Evolutionary conservation across 1,139 yeast genomes (phyloP).

Genomic region (Candida albicans): DNA sequence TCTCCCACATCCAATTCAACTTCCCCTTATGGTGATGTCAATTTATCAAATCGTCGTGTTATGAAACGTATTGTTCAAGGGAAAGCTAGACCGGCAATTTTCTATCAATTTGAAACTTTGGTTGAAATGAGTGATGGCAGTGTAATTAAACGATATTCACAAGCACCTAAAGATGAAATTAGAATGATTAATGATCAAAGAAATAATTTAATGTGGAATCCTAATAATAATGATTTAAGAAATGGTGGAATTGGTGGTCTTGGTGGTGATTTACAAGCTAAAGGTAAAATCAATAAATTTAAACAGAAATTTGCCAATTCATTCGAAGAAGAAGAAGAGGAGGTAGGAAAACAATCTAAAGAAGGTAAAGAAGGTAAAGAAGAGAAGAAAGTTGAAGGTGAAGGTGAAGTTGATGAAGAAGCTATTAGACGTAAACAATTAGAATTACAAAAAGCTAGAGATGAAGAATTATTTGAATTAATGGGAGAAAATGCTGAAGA

Average conservation of each 20-base stretch:
- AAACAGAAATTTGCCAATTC: constrained; percentile 65
- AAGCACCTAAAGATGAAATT: constrained; percentile 83
- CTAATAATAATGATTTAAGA: constrained; percentile 73
- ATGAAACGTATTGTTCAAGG: constrained; percentile 62
- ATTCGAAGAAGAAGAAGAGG: constrained; percentile 32
- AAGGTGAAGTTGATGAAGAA: constrained; percentile 17
- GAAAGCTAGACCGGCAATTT: constrained; percentile 89
- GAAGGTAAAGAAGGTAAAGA: constrained; percentile 8
- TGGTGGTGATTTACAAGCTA: constrained; percentile 18
- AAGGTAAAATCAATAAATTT: constrained; percentile 84
- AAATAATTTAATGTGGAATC: constrained; percentile 85
- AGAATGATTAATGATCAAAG: constrained; percentile 88
- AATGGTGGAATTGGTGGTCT: constrained; percentile 69
- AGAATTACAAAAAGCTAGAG: constrained; percentile 24
- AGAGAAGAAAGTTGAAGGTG: constrained; percentile 2
- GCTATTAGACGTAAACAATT: constrained; percentile 16
- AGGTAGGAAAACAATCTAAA: constrained; percentile 12
- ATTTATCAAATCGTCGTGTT: constrained; percentile 51
- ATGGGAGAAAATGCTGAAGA: constrained; percentile 64
- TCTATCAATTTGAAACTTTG: constrained; percentile 81
- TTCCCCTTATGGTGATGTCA: constrained; percentile 25
- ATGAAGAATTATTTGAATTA: constrained; percentile 54
- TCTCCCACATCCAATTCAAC: neutral
- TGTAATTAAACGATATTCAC: constrained; percentile 78
- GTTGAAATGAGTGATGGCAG: constrained; percentile 94